Evolutionary conservation across 1,284 basidiomycete genomes (phyloP).

Genomic region (Megacollybia platyphylla): DNA sequence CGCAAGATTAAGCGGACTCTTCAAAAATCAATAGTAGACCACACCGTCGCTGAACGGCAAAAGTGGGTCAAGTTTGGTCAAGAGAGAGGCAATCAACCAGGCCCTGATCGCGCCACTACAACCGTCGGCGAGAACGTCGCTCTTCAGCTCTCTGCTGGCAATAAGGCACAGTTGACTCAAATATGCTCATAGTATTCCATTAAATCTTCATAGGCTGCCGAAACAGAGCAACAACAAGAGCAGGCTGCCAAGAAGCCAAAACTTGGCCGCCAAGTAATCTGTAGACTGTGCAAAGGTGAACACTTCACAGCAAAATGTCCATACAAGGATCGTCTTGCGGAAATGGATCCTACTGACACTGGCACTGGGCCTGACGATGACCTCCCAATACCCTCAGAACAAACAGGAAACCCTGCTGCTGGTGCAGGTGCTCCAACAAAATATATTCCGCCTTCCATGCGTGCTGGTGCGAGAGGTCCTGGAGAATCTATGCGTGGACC

Average conservation of each 20-base stretch:
- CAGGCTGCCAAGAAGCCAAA: conserved; percentile 66
- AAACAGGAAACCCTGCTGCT: conserved; percentile 20
- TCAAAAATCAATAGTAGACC: conserved; percentile 89
- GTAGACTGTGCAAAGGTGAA: conserved; percentile 91
- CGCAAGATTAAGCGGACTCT: conserved; percentile 77
- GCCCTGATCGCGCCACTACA: conserved; percentile 91
- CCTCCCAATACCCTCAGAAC: conserved; percentile 27
- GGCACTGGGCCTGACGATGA: conserved; percentile 39
- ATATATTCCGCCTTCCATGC: conserved; percentile 91
- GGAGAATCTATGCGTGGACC: conserved; percentile 70
- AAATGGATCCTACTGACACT: conserved; percentile 47
- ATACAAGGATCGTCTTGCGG: conserved; percentile 88
- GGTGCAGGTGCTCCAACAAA: conserved; percentile 43
- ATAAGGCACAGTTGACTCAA: conserved; percentile 41
- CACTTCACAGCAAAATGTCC: conserved; percentile 99
- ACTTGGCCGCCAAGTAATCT: conserved; percentile 82
- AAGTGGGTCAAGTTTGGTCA: conserved; percentile 91
- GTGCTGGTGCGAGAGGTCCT: conserved; percentile 46
- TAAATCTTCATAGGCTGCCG: conserved; percentile 15
- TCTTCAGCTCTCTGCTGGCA: conserved; percentile 79
- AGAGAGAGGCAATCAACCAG: conserved; percentile 76
- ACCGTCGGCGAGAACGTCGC: conserved; percentile 89
- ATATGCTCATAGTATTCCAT: background rate
- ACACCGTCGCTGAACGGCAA: conserved; percentile 87
- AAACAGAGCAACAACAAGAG: conserved; percentile 59